Evolutionary conservation across 2,329 filamentous ascomycete species (phyloP).

Genomic region (Shiraia bambusicola): DNA sequence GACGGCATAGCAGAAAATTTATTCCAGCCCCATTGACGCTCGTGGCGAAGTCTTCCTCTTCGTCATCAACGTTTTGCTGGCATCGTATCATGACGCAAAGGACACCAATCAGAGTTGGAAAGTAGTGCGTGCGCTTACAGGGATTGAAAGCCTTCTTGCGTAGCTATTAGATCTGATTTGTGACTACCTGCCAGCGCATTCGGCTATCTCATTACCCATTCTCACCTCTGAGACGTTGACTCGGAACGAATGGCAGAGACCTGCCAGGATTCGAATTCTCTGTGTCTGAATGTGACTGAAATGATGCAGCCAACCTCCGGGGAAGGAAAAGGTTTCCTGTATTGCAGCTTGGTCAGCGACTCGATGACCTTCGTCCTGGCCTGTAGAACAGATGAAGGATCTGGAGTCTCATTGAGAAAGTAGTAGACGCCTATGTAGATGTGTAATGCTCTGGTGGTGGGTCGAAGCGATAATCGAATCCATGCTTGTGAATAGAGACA

Average conservation of each 20-base stretch:
- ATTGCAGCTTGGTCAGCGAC: conserved; percentile 9
- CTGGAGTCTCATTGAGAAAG: conserved; percentile 26
- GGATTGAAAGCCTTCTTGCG: conserved; percentile 18
- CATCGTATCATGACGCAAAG: conserved; percentile 5
- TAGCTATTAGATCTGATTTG: conserved; percentile 22
- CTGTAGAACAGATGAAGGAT: conserved; percentile 33
- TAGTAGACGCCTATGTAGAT: not conserved
- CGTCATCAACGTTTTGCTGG: conserved; percentile 12
- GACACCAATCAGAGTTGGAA: not conserved
- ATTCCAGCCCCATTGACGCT: conserved; percentile 21
- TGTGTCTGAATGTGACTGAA: conserved; percentile 20
- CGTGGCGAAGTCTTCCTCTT: conserved; percentile 7
- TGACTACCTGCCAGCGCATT: conserved; percentile 13
- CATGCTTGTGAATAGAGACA: not conserved
- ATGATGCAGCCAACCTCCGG: conserved; percentile 15
- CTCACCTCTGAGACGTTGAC: conserved; percentile 31
- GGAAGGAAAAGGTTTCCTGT: conserved; percentile 16
- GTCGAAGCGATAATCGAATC: not conserved
- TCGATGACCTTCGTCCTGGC: conserved; percentile 17
- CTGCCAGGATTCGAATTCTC: conserved; percentile 1
- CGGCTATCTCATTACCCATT: conserved; percentile 23
- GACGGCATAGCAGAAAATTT: conserved; percentile 22
- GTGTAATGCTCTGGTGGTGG: no score
- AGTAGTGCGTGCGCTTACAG: conserved; percentile 1
- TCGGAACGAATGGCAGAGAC: conserved; percentile 8